phyloP scores from a whole-genome alignment of 2,329 filamentous ascomycete species.

The Xylariales sp. region DNA sequence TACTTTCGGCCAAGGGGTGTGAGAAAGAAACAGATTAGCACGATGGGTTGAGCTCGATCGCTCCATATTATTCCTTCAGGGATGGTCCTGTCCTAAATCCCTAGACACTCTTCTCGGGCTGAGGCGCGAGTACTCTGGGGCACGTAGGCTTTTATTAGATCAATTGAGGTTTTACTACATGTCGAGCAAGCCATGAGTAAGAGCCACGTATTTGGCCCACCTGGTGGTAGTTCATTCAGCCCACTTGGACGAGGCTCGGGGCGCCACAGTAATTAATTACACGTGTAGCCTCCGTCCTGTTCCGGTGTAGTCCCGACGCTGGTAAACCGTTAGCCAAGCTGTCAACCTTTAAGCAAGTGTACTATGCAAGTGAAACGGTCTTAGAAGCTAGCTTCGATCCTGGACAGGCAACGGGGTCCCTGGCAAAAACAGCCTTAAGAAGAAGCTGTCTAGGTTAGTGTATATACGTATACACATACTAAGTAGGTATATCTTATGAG shows the following conservation, averaged over 20 bases:
- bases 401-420: conserved; percentile 17
- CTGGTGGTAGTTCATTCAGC: conserved; percentile 24
- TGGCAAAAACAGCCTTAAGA: conserved; percentile 24
- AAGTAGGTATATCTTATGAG: no score
- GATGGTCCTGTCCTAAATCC: conserved; percentile 10
- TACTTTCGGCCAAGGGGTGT: conserved; percentile 2
- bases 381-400: conserved; percentile 25
- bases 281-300: conserved; percentile 7
- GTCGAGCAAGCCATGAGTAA: conserved; percentile 27
- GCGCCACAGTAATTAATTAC: conserved; percentile 25
- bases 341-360: conserved; percentile 18
- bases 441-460: conserved; percentile 11
- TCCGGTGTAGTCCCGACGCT: conserved; percentile 1
- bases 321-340: conserved; percentile 7
- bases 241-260: conserved; percentile 25
- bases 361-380: conserved; percentile 21
- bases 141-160: conserved; percentile 25
- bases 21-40: conserved; percentile 6
- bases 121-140: conserved; percentile 5
- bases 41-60: neutral
- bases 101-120: conserved; percentile 4
- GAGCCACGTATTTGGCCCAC: conserved; percentile 31
- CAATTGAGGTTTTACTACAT: conserved; percentile 32
- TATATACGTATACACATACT: no score
- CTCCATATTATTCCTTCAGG: conserved; percentile 21